phyloP scores from a whole-genome alignment of 2,329 filamentous ascomycete genomes.

The Bertia moriformis region DNA sequence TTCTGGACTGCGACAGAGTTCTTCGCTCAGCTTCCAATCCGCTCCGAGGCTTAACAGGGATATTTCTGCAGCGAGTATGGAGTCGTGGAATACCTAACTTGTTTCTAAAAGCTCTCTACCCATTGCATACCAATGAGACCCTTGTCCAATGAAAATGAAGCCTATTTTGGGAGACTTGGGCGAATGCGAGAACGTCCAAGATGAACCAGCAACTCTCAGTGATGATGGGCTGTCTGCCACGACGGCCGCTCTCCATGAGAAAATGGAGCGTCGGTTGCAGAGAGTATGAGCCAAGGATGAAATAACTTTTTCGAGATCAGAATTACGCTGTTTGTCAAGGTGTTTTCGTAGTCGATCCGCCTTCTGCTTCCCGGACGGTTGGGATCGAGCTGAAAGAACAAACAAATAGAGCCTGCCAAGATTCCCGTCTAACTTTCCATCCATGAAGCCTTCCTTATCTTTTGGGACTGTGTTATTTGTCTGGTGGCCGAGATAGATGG shows the following conservation, averaged over 20 bases:
- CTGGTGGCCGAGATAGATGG: too few relatives aligned
- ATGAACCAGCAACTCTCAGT: constrained; percentile 15
- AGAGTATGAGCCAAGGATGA: constrained; percentile 9
- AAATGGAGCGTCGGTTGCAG: constrained; percentile 3
- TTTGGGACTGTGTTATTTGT: too few relatives aligned
- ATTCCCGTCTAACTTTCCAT: too few relatives aligned
- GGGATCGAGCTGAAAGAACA: background rate
- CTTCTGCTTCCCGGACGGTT: constrained; percentile 7
- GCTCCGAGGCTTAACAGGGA: too few relatives aligned
- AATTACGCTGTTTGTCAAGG: too few relatives aligned
- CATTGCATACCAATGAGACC: constrained; percentile 18
- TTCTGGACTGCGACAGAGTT: constrained; percentile 3
- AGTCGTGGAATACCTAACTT: too few relatives aligned
- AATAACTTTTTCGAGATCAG: too few relatives aligned
- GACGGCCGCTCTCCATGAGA: background rate
- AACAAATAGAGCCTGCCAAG: too few relatives aligned
- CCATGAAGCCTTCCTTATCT: too few relatives aligned
- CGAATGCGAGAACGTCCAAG: too few relatives aligned
- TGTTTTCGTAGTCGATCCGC: constrained; percentile 8
- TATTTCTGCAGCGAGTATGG: constrained; percentile 7
- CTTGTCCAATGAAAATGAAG: constrained; percentile 19
- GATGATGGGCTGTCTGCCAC: too few relatives aligned
- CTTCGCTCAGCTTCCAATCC: background rate
- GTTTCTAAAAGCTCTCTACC: constrained; percentile 13
- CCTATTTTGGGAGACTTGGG: too few relatives aligned